Base-by-base conservation (phyloP, 805 yeast genomes). In the Sungouiella thailandica region DNA sequence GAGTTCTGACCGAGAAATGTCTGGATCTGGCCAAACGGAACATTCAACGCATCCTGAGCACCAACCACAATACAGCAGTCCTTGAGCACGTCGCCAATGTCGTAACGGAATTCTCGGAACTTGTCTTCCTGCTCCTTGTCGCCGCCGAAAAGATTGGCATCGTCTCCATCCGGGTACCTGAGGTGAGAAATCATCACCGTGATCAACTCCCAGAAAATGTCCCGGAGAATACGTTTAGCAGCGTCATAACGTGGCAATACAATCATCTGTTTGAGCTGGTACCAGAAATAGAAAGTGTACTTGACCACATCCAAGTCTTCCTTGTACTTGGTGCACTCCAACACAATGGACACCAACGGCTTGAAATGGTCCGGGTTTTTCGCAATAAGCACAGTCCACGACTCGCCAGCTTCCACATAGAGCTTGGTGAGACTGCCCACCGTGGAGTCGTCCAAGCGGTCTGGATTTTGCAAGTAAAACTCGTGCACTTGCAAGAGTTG, bases 81-180 rank as follows among this genome's bases (percentile, higher is more conserved):
- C 53, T 94, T 94, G 41, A 93, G 64, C n/a, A 90, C 96, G 56
- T 93, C 97, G 24, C 97, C 97, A 84, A 93, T 85, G 36, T 87
- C 96, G 59, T 93, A 93, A 51, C 99, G 73, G 60, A 90, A 93
- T 39, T 87, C 94, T 50, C 85, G 80, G 57, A 93, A 93, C 57
- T 87, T 85, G 53, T 94, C 98, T 53, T 88, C 95, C 35, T 76
- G 83, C 53, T 87, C 96, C 44, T 67, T 70, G 50, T 84, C 87
- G 17, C 68, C 69, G 17, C 70, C 70, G 49, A 90, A 90, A 13
- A 78, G 53, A 32, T 67, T 71, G 17, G 35, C 29, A 12, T 46
- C 50, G 34, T 55, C 50, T 4, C 56, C 49, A 7, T 60, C 54
- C 13, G 96, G 97, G 56, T 89, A 89, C 38, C 77, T 74, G 41